Evolutionary conservation across 2,329 filamentous ascomycete species (phyloP).

Genomic region (Polytolypa hystricis): DNA sequence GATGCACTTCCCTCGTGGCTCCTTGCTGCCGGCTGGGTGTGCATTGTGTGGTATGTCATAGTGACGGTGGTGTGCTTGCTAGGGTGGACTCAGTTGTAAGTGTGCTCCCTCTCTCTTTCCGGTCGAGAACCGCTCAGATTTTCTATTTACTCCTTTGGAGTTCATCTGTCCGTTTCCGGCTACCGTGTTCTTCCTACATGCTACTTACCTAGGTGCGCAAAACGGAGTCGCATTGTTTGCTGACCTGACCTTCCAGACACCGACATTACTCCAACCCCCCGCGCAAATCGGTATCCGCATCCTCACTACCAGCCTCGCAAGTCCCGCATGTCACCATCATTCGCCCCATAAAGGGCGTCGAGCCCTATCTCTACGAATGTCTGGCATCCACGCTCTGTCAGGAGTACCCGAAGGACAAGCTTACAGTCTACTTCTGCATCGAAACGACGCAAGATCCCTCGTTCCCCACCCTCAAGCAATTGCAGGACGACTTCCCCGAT

Average conservation of each 20-base stretch:
- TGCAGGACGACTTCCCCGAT: slow-evolving; percentile 62
- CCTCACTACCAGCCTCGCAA: slow-evolving; percentile 26
- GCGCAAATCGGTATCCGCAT: slow-evolving; percentile 30
- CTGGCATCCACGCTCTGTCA: slow-evolving; percentile 77
- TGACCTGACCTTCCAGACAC: slow-evolving; percentile 43
- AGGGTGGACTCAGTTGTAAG: slow-evolving; percentile 50
- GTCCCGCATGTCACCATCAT: slow-evolving; percentile 82
- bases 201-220: slow-evolving; percentile 13
- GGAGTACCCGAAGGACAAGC: slow-evolving; percentile 62
- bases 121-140: too few species aligned
- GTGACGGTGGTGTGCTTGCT: slow-evolving; percentile 47
- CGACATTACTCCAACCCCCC: slow-evolving; percentile 42
- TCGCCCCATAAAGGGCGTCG: slow-evolving; percentile 83
- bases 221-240: too few species aligned
- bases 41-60: slow-evolving; percentile 45
- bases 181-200: background rate
- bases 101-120: too few species aligned
- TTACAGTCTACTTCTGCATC: slow-evolving; percentile 76
- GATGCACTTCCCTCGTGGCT: slow-evolving; percentile 16
- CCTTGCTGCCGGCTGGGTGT: slow-evolving; percentile 35
- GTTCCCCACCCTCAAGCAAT: slow-evolving; percentile 57
- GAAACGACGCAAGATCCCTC: slow-evolving; percentile 64
- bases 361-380: slow-evolving; percentile 84
- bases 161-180: background rate
- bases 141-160: too few species aligned